A percentile compares a stretch with the other conserved stretches of the same genome.
These are phyloP conservation scores for Chaetomium fimeti DNA, from an alignment of 495 filamentous ascomycete species.

Conservation along the genomic window DNA sequence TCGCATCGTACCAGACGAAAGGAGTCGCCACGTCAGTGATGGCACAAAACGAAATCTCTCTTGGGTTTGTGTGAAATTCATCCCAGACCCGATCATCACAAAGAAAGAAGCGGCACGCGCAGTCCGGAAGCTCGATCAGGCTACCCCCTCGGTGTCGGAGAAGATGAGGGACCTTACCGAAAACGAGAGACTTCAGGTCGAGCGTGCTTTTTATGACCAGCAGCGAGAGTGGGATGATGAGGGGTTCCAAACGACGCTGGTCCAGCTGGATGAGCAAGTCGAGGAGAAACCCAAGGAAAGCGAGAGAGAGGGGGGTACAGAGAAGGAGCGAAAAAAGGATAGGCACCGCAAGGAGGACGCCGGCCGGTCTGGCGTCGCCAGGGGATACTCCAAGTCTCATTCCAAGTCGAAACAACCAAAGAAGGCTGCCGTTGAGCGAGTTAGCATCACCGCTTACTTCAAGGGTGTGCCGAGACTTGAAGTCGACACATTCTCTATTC, in stretches of 20 bases:
- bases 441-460: slow-evolving; percentile 42
- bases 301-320: slow-evolving; percentile 1
- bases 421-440: slow-evolving; percentile 23
- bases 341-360: slow-evolving; percentile 3
- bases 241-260: slow-evolving; percentile 34
- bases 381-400: background rate
- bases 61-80: slow-evolving; percentile 34
- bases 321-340: background rate
- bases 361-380: background rate
- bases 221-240: slow-evolving; percentile 22
- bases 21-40: slow-evolving; percentile 27
- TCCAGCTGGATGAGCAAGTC: slow-evolving; percentile 39
- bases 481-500: slow-evolving; percentile 31
- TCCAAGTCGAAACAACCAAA: slow-evolving; percentile 13
- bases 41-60: slow-evolving; percentile 26
- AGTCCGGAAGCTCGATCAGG: slow-evolving; percentile 36
- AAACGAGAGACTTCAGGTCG: slow-evolving; percentile 37
- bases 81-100: slow-evolving; percentile 29
- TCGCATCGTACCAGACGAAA: slow-evolving; percentile 34
- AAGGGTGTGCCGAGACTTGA: slow-evolving; percentile 34
- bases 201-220: slow-evolving; percentile 30
- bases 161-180: slow-evolving; percentile 35
- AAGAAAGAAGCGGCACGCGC: slow-evolving; percentile 27
- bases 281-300: slow-evolving; percentile 13
- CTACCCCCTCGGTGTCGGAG: slow-evolving; percentile 22